Conservation (phyloP, 75 land plant species). For the Picea glauca region DNA sequence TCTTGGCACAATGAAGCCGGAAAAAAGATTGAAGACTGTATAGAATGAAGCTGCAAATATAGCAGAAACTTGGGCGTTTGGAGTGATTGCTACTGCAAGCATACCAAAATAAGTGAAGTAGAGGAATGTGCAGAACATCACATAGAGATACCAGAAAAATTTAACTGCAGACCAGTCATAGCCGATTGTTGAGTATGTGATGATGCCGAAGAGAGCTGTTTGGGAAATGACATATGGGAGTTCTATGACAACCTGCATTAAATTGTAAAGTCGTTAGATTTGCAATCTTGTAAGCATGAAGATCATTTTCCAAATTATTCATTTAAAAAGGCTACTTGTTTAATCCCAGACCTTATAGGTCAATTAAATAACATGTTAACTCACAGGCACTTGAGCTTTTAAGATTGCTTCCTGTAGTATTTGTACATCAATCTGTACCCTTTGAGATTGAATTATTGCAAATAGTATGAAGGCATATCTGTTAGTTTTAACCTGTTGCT, state of each 20-base stretch:
- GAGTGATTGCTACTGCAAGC: conserved; percentile 52
- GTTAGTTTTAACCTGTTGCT: too few relatives aligned
- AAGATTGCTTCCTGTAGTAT: too few relatives aligned
- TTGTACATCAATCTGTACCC: too few relatives aligned
- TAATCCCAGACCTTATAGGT: too few relatives aligned
- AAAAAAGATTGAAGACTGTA: conserved; percentile 59
- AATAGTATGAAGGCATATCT: too few relatives aligned
- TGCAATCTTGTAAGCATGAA: too few relatives aligned
- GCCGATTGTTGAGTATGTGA: conserved; percentile 56
- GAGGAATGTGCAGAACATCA: conserved; percentile 45
- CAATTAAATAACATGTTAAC: too few relatives aligned
- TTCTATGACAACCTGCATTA: conserved; percentile 46
- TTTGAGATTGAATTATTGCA: too few relatives aligned
- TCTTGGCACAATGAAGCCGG: conserved; percentile 65
- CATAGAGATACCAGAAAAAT: conserved; percentile 52
- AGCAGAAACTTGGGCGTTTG: conserved; percentile 50
- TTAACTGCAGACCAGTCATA: conserved; percentile 44
- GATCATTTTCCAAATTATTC: too few relatives aligned
- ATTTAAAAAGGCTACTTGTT: too few relatives aligned
- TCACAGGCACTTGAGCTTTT: too few relatives aligned
- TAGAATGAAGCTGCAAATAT: conserved; percentile 45
- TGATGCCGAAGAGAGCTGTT: conserved; percentile 29
- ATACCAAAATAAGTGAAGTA: conserved; percentile 72
- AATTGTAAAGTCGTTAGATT: neutral
- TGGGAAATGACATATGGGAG: conserved; percentile 49